Conservation (phyloP, 257 asterid genomes). For the Rehmannia glutinosa region DNA sequence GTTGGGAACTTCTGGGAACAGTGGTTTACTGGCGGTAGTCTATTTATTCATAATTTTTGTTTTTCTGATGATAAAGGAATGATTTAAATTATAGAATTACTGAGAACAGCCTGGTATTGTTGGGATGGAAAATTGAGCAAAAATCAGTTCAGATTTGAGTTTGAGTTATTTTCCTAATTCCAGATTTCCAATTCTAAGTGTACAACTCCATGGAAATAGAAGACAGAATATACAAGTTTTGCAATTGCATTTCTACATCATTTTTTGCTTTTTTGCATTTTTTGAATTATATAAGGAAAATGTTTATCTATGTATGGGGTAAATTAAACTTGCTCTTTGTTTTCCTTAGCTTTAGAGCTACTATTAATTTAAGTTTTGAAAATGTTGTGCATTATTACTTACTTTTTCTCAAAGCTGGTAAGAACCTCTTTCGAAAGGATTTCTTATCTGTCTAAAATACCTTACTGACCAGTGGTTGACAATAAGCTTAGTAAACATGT, state of each 20-base stretch:
- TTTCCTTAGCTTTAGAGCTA: not conserved
- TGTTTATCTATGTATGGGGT: not conserved
- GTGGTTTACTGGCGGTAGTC: conserved; percentile 3
- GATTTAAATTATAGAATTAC: not conserved
- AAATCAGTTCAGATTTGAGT: not conserved
- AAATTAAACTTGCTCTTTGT: not conserved
- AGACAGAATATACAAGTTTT: not conserved
- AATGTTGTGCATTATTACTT: not conserved
- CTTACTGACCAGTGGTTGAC: not conserved
- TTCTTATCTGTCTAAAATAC: not conserved
- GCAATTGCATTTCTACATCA: not conserved
- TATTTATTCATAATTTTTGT: not conserved
- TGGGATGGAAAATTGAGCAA: not conserved
- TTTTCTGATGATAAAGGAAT: not conserved
- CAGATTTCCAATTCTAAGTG: not conserved
- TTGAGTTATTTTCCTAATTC: not conserved
- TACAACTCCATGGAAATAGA: not conserved
- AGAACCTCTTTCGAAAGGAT: not conserved
- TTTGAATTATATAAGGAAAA: not conserved
- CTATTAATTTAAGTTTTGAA: not conserved
- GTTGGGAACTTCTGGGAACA: conserved; percentile 8
- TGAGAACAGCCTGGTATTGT: not conserved
- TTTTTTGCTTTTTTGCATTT: not conserved
- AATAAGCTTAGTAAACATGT: not conserved
- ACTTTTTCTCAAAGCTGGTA: not conserved